Base-by-base conservation (phyloP, 1,139 yeast species). In the Hansenula anomala region DNA sequence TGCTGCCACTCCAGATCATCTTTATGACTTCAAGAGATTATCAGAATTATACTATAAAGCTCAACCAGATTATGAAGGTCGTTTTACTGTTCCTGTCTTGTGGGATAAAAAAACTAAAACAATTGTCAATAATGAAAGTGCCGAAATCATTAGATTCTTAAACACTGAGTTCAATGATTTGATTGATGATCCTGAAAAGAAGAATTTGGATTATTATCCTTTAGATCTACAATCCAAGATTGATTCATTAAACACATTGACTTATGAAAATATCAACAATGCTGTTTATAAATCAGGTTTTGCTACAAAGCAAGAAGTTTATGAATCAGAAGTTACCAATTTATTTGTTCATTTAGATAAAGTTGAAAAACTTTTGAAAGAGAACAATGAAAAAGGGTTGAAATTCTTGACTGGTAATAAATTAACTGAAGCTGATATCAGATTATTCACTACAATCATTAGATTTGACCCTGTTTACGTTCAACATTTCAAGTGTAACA, bases 241-340 rank as follows among this genome's bases (percentile, higher is more conserved):
- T 54, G 95, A 90, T 53, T 88, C 77, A 40, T 56, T 87, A 51
- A 89, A 90, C 56, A 73, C 67, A n/a, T 85, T 95, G 94, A 74
- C 86, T 36, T 90, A 90, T 60, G 83, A 84, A 55, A 76, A 73
- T 52, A 83, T 92, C 61, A 90, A 89, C 69, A 89, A 88, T 59
- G 97, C 97, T 30, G 97, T 92, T 26, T 92, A 92, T 71, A 92
- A 89, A 66, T 51, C 95, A 3, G 97, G 97, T 0, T 92, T 90
- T 63, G 89, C 97, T 7, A 79, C 90, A 17, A 73, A 73, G 41
- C 95, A 88, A 58, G 89, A 81, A 44, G 88, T 84, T 19, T 92
- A 92, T 58, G 94, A 85, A 48, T 66, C 66, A 44, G 86, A 85
- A 51, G 90, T 85, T 8, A 61, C 59, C 31, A 74, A 71, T 36